A percentile compares a stretch with the other conserved stretches of the same genome.
These are phyloP conservation scores for Schizophyllum commune DNA, from an alignment of 1,284 basidiomycete genomes.

Conservation along the genomic window DNA sequence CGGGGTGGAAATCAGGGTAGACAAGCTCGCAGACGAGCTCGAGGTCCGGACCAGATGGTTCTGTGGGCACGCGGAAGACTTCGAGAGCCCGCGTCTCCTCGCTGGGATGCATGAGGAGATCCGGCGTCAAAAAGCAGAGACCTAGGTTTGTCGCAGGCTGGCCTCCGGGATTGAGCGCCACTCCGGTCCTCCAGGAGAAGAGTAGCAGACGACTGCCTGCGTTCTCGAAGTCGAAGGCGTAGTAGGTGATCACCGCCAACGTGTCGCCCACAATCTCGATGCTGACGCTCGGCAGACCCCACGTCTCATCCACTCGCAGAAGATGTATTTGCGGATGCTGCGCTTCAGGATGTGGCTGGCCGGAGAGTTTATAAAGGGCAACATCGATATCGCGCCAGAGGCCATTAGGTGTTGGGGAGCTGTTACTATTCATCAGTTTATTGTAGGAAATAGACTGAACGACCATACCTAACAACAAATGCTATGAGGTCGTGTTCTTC, in stretches of 20 bases:
- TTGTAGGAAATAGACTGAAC: background rate
- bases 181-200: background rate
- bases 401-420: background rate
- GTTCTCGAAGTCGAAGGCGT: background rate
- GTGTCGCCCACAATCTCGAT: background rate
- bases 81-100: background rate
- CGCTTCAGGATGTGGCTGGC: background rate
- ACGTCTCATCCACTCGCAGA: too few relatives aligned
- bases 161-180: background rate
- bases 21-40: background rate
- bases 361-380: background rate
- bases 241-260: background rate
- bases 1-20: background rate
- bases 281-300: background rate
- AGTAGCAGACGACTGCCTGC: background rate
- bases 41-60: background rate
- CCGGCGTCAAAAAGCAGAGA: background rate
- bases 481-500: background rate
- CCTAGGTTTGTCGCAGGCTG: background rate
- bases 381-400: background rate
- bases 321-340: background rate
- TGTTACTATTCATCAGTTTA: background rate
- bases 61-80: background rate
- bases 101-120: background rate
- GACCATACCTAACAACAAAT: background rate